Base-by-base conservation (phyloP, 225 moss, liverwort and hornwort genomes). In the Antitrichia curtipendula region DNA sequence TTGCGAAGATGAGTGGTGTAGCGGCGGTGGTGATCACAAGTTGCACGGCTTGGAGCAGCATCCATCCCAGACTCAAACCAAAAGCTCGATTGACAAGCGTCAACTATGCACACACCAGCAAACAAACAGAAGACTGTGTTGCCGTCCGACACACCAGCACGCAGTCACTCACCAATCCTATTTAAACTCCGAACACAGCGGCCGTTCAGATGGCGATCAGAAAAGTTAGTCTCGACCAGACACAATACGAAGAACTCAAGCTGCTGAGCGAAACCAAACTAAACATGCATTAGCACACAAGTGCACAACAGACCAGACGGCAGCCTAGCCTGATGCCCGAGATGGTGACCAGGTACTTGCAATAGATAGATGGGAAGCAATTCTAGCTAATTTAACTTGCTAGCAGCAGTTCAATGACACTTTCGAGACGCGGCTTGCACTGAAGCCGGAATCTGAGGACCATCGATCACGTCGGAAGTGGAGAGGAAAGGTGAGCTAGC, bases 11-110 rank as follows among this genome's bases (percentile, higher is more conserved):
- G 92, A 3, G 88, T 87, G 65, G 62, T 72, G 34, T 81, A 81
- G 83, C 78, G 87, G 72, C 85, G 77, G 75, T 80, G 82, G 86
- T 88, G 90, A 86, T 88, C 88, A 75, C 86, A 92, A 77, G 64
- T 78, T 71, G 89, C 91, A 85, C 87, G 85, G 84, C 90, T 84
- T 84, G 88, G 72, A 88, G 82, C 89, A 92, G 88, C 92, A 91
- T 90, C 93, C 93, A 93, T 93, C 90, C 83, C 90, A 87, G 71
- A 73, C 50, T 66, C 52, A 64, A 85, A 78, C 40, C 38, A n/a
- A 56, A 63, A 74, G 10, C 73, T 87, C 41, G 32, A 82, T 76
- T 27, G 13, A n/a, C 61, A 84, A 74, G 62, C 36, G 61, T 49
- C n/a, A 72, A 20, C n/a, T n/a, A n/a, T n/a, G n/a, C 34, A 85